Percentiles rank a stretch among this genome's conserved stretches.
Conservation (phyloP, 2,329 filamentous ascomycete species). For the Westerdykella aurantiaca region DNA sequence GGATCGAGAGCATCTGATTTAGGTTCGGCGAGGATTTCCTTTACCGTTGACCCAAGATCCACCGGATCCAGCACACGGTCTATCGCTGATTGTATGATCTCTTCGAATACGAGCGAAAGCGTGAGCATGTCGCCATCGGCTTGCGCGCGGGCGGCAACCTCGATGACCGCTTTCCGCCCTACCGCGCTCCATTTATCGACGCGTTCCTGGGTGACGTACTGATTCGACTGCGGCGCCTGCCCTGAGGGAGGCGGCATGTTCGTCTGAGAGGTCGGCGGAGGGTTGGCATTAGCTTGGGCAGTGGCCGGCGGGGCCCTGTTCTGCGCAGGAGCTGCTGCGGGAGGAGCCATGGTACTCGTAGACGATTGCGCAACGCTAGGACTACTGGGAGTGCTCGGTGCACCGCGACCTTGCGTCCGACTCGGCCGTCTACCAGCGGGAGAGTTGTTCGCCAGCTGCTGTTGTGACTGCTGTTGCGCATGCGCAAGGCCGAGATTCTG, state of each 20-base stretch:
- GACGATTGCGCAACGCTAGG: constrained; percentile 24
- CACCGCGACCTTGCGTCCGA: constrained; percentile 24
- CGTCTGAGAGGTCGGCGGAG: constrained; percentile 12
- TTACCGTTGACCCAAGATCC: constrained; percentile 67
- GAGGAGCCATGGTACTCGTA: constrained; percentile 30
- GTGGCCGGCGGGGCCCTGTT: background rate
- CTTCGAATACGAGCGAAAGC: constrained; percentile 72
- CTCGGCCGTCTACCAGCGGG: constrained; percentile 23
- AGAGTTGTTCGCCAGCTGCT: constrained; percentile 13
- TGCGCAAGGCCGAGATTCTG: constrained; percentile 49
- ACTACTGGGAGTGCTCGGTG: constrained; percentile 26
- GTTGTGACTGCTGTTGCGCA: constrained; percentile 42
- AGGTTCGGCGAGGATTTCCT: constrained; percentile 61
- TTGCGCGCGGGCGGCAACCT: constrained; percentile 59
- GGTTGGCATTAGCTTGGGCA: constrained; percentile 12
- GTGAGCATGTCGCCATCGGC: constrained; percentile 62
- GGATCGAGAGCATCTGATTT: constrained; percentile 43
- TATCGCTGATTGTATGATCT: constrained; percentile 71
- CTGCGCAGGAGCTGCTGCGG: constrained; percentile 13
- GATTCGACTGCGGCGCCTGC: constrained; percentile 57
- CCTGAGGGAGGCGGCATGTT: constrained; percentile 10
- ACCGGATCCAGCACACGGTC: constrained; percentile 60
- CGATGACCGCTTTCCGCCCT: constrained; percentile 62
- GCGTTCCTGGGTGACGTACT: constrained; percentile 65
- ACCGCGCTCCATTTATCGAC: constrained; percentile 61